Percentiles rank a stretch among this genome's conserved stretches.
These are phyloP conservation scores for Tulasnella sp. DNA, from an alignment of 768 basidiomycete genomes.

Conservation along the genomic window DNA sequence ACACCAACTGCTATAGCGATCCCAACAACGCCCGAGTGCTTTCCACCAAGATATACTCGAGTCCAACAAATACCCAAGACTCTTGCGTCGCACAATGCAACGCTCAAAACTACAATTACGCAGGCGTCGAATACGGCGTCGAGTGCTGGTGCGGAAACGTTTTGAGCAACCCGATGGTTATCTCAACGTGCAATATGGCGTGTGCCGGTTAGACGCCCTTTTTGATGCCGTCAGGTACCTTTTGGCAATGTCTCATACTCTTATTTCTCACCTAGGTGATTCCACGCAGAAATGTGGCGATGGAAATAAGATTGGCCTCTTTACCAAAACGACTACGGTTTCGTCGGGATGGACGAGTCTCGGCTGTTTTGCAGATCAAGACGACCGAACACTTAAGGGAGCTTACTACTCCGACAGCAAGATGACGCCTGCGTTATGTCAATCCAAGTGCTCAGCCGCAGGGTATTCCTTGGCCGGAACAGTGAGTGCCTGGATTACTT, in stretches of 20 bases:
- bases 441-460: neutral
- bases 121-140: constrained; percentile 30
- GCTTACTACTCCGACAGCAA: neutral
- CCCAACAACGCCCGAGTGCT: neutral
- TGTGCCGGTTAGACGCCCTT: neutral
- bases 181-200: neutral
- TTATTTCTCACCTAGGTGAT: neutral
- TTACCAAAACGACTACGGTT: neutral
- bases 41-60: neutral
- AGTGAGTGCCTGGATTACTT: neutral
- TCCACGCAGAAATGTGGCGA: constrained; percentile 22
- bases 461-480: constrained; percentile 13
- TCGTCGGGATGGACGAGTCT: neutral
- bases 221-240: neutral
- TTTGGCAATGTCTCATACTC: neutral
- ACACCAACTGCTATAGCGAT: neutral
- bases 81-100: constrained; percentile 22
- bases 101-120: neutral
- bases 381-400: neutral
- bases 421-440: constrained; percentile 19
- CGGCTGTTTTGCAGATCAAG: constrained; percentile 26
- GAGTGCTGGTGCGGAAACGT: constrained; percentile 36
- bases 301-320: constrained; percentile 11
- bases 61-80: constrained; percentile 7
- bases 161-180: neutral